Conservation (phyloP, 2,329 filamentous ascomycete species). For the Calonectria naviculata region DNA sequence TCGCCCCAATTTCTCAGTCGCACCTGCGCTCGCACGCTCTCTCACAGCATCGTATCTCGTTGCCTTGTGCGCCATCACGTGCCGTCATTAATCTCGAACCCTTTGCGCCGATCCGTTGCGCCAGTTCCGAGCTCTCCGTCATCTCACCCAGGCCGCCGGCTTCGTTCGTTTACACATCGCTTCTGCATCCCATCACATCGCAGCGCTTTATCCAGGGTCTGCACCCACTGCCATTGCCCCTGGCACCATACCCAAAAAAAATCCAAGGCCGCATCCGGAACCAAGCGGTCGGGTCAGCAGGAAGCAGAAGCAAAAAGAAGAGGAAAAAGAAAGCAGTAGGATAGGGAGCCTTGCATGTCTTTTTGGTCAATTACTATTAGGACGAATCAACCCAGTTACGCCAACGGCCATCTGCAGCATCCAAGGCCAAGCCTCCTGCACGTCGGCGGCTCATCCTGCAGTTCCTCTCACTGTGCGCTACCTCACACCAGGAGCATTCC, state of each 20-base stretch:
- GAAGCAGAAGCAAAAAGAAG: not conserved
- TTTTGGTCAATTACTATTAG: not conserved
- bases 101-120: not conserved
- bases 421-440: slow-evolving; percentile 3
- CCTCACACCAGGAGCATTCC: not conserved
- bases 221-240: not conserved
- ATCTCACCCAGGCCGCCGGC: slow-evolving; percentile 1
- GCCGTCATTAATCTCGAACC: slow-evolving; percentile 8
- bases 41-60: not conserved
- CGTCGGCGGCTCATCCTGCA: not conserved
- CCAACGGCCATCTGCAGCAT: slow-evolving; percentile 10
- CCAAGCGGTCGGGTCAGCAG: not conserved
- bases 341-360: slow-evolving; percentile 5
- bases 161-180: not conserved
- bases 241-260: not conserved
- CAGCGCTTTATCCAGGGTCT: slow-evolving; percentile 6
- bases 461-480: not conserved
- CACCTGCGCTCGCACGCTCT: not conserved
- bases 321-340: not conserved
- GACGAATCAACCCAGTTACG: not conserved
- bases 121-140: not conserved
- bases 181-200: not conserved
- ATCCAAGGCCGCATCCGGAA: not conserved
- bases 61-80: slow-evolving; percentile 8
- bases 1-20: not conserved